A percentile compares a stretch with the other conserved stretches of the same genome.
phyloP scores from a whole-genome alignment of 1,284 basidiomycete species.

The Earliella scabrosa region DNA sequence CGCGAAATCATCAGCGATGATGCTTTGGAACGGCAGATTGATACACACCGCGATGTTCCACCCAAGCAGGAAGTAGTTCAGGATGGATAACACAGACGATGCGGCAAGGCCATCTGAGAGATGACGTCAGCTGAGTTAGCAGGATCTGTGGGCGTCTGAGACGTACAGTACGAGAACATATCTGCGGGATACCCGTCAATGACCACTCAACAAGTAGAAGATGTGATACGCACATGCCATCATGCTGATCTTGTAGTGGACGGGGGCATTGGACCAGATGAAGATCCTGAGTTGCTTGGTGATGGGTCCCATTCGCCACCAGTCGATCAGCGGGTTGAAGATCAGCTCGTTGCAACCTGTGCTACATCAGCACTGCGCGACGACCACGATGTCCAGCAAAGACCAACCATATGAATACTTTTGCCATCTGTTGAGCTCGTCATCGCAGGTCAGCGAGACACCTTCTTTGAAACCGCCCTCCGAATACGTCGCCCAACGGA shows the following conservation, averaged over 20 bases:
- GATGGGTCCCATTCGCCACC: conserved; percentile 78
- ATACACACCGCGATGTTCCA: conserved; percentile 46
- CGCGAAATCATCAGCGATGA: neutral
- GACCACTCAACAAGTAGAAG: conserved; percentile 20
- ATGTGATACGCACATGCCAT: conserved; percentile 66
- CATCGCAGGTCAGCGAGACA: conserved; percentile 82
- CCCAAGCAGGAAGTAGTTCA: conserved; percentile 80
- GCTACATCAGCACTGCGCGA: too few relatives aligned
- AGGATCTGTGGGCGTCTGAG: conserved; percentile 2
- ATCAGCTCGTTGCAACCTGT: conserved; percentile 73
- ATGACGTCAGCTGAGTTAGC: neutral
- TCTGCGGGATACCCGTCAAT: conserved; percentile 43
- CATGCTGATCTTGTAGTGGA: conserved; percentile 86
- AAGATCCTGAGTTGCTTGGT: conserved; percentile 78
- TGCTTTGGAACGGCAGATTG: neutral
- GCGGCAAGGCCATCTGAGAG: conserved; percentile 72
- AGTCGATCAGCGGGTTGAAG: conserved; percentile 75
- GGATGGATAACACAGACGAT: conserved; percentile 63
- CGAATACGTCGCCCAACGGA: conserved; percentile 86
- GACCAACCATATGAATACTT: conserved; percentile 81
- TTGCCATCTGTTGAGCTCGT: conserved; percentile 85
- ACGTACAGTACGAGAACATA: conserved; percentile 83
- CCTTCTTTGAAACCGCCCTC: conserved; percentile 86
- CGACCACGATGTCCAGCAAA: too few relatives aligned
- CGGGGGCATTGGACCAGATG: conserved; percentile 75